Percentiles rank a stretch among this genome's conserved stretches.
These are phyloP conservation scores for Emergomyces orientalis DNA, from an alignment of 2,329 filamentous ascomycete species.

Conservation along the genomic window DNA sequence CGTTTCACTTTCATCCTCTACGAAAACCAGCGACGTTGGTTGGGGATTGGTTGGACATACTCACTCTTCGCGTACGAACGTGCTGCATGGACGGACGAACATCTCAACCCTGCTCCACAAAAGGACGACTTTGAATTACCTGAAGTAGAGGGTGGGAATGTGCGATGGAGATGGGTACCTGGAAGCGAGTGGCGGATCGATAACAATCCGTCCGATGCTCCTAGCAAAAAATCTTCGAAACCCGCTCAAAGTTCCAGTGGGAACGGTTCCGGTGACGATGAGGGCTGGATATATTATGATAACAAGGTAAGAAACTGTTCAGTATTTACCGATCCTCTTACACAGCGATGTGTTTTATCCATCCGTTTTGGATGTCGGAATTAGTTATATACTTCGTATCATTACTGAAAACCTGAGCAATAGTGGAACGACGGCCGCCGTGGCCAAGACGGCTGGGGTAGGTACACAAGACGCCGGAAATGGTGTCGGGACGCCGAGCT, in stretches of 20 bases:
- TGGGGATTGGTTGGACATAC: slow-evolving; percentile 89
- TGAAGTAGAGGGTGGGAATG: slow-evolving; percentile 54
- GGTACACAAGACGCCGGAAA: slow-evolving; percentile 85
- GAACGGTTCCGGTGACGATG: slow-evolving; percentile 48
- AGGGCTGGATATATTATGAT: slow-evolving; percentile 96
- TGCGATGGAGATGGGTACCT: slow-evolving; percentile 73
- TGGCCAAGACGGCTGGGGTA: slow-evolving; percentile 81
- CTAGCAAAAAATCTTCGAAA: slow-evolving; percentile 30
- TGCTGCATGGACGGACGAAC: slow-evolving; percentile 89
- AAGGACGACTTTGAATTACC: slow-evolving; percentile 65
- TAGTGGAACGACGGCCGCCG: slow-evolving; percentile 85
- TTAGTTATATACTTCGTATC: background rate
- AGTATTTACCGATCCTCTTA: background rate
- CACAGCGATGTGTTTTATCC: background rate
- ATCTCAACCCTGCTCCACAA: slow-evolving; percentile 68
- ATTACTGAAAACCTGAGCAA: background rate
- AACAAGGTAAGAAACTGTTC: slow-evolving; percentile 61
- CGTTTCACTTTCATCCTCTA: slow-evolving; percentile 95
- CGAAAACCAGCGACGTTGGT: slow-evolving; percentile 92
- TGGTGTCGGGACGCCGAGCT: slow-evolving; percentile 97
- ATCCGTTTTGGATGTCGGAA: slow-evolving; percentile 7
- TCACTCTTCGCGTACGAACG: slow-evolving; percentile 86
- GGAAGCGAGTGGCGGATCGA: slow-evolving; percentile 81
- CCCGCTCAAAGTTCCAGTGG: slow-evolving; percentile 38
- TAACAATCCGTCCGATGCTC: slow-evolving; percentile 40